Percentiles rank a stretch among this genome's conserved stretches.
These are phyloP conservation scores for Chenopodium berlandieri DNA, from an alignment of 148 eudicot genomes.

Conservation along the genomic window DNA sequence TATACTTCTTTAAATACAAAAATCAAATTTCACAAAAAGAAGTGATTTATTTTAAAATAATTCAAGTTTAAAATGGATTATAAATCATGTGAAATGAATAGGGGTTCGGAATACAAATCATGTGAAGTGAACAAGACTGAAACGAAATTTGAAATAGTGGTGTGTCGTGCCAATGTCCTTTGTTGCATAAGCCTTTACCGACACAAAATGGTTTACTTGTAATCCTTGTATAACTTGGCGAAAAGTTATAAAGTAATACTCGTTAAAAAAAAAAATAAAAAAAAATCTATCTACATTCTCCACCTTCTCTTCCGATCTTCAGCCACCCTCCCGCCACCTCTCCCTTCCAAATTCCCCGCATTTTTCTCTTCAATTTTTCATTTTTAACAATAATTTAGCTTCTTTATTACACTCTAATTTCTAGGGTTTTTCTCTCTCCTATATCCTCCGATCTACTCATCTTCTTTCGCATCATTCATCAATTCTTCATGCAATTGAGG, in stretches of 20 bases:
- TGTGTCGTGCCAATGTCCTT: no score
- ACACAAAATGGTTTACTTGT: background rate
- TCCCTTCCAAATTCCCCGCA: background rate
- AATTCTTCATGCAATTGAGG: background rate
- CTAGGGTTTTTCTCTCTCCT: slow-evolving; percentile 26
- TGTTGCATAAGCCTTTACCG: background rate
- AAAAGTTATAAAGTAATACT: background rate
- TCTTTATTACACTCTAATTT: background rate
- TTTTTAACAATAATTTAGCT: no score
- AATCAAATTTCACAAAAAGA: no score
- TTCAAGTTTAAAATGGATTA: no score
- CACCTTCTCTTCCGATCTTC: background rate
- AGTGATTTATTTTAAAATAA: no score
- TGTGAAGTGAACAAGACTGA: no score
- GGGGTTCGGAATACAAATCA: no score
- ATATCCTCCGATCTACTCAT: background rate
- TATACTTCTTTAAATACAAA: no score
- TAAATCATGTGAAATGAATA: no score
- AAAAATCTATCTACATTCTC: background rate
- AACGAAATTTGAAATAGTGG: no score
- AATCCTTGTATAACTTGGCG: no score
- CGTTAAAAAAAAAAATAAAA: background rate
- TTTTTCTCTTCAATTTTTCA: no score
- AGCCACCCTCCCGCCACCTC: background rate
- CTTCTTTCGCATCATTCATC: background rate